Conservation (phyloP, 2,329 filamentous ascomycete genomes). For the Trichoderma gracile region DNA sequence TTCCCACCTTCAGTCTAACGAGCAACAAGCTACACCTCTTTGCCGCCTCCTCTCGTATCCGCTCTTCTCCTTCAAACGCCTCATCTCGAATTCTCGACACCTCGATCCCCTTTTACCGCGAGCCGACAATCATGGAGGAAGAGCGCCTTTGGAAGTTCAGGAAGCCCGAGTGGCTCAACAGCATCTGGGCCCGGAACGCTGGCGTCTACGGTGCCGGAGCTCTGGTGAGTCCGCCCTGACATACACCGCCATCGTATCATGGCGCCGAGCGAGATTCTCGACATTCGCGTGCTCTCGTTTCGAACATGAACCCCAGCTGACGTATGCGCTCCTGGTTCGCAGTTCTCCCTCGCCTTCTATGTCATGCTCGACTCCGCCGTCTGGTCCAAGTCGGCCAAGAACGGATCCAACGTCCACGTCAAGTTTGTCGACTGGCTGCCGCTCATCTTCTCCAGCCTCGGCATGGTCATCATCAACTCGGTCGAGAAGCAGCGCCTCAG, state of each 20-base stretch:
- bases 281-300: background rate
- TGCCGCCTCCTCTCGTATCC: background rate
- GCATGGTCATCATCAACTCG: constrained; percentile 71
- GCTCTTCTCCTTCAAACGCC: background rate
- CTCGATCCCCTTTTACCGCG: background rate
- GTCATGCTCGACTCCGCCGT: constrained; percentile 67
- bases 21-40: no score
- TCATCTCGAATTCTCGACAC: background rate
- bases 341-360: constrained; percentile 71
- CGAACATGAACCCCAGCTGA: background rate
- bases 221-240: constrained; percentile 50
- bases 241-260: no score
- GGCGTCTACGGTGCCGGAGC: constrained; percentile 65
- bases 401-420: constrained; percentile 61
- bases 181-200: constrained; percentile 61
- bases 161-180: constrained; percentile 67
- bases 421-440: constrained; percentile 71
- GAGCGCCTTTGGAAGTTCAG: constrained; percentile 68
- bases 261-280: background rate
- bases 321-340: constrained; percentile 6
- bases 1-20: no score
- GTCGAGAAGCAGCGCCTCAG: constrained; percentile 67
- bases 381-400: constrained; percentile 62
- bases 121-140: constrained; percentile 54
- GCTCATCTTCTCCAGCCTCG: constrained; percentile 65